These are phyloP conservation scores for Kwoniella mangroviensis DNA, from an alignment of 768 basidiomycete genomes.

Conservation along the genomic window DNA sequence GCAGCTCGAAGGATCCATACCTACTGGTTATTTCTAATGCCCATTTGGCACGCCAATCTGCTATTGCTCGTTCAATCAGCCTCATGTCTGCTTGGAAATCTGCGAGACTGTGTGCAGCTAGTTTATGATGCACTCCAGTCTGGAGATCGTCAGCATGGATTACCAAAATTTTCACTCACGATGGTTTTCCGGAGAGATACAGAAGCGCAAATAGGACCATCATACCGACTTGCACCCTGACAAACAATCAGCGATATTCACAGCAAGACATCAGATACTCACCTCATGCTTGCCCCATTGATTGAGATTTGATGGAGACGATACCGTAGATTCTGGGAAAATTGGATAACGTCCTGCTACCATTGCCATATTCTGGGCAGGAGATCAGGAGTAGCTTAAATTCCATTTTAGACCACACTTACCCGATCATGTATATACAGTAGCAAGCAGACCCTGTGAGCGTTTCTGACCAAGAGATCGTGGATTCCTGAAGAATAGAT, in stretches of 20 bases:
- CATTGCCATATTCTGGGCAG: constrained; percentile 27
- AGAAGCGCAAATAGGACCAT: constrained; percentile 21
- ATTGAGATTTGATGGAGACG: constrained; percentile 14
- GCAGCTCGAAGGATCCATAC: too few species aligned
- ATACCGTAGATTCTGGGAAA: constrained; percentile 20
- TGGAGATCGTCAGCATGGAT: background rate
- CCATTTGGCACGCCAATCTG: constrained; percentile 23
- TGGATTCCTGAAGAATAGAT: constrained; percentile 11
- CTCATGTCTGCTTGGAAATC: constrained; percentile 17
- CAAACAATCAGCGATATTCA: background rate
- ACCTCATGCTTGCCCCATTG: constrained; percentile 22
- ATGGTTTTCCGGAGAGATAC: constrained; percentile 22
- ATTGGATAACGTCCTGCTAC: constrained; percentile 27
- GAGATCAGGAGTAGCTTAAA: background rate
- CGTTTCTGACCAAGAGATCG: constrained; percentile 25
- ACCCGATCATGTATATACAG: constrained; percentile 27
- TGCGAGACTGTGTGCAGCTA: background rate
- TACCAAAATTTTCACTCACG: constrained; percentile 6
- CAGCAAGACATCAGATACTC: background rate
- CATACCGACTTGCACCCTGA: constrained; percentile 14
- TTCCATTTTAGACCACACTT: background rate
- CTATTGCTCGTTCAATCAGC: constrained; percentile 4
- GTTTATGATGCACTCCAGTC: constrained; percentile 17
- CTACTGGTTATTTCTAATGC: constrained; percentile 14
- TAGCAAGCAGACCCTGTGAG: constrained; percentile 22